Base-by-base conservation (phyloP, 129 eudicot species). In the Centrapalus pauciflorus region DNA sequence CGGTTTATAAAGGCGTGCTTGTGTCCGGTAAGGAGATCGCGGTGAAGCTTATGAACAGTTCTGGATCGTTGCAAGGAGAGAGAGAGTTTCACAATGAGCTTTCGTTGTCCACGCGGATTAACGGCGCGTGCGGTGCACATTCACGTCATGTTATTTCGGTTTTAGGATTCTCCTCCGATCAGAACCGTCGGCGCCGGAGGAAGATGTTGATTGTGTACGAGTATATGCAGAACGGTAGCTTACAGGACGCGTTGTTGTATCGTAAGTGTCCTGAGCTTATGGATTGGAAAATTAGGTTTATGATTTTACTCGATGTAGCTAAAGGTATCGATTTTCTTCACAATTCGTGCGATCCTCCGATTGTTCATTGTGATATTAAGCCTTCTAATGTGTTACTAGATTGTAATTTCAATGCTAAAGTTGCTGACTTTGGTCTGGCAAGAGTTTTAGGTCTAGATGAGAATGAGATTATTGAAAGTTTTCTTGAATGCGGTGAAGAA, bases 31-130 rank as follows among this genome's bases (percentile, higher is more conserved):
- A 67, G 71, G 80, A 74, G 54, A 64, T 92, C n/a, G 98, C 98
- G 13, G 98, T 88, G 49, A 92, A 92, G 82, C 75, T 83, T 2
- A 88, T 88, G 98, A 88, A 85, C 57, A 74, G 84, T 58, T 72
- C 82, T 3, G 96, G 96, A 24, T 79, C 91, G 9, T 76, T 88
- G 29, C 98, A 92, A 66, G 96, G 98, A 11, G 98, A 92, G 84
- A 59, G 96, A 32, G 98, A 92, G 95, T 92, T 92, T 54, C 96
- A 92, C 24, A 92, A 85, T 73, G 98, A 92, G 61, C 77, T 92
- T 8, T 73, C 95, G 2, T 67, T 92, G 10, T 84, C 95, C 11
- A 75, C 88, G 8, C 77, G 86, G 45, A 68, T 88, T 21, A 24
- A n/a, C 30, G 83, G 76, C 73, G 69, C 88, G 50, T 66, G 63